Base-by-base conservation (phyloP, 495 filamentous ascomycete species). In the Hypoxylon subgilvum region DNA sequence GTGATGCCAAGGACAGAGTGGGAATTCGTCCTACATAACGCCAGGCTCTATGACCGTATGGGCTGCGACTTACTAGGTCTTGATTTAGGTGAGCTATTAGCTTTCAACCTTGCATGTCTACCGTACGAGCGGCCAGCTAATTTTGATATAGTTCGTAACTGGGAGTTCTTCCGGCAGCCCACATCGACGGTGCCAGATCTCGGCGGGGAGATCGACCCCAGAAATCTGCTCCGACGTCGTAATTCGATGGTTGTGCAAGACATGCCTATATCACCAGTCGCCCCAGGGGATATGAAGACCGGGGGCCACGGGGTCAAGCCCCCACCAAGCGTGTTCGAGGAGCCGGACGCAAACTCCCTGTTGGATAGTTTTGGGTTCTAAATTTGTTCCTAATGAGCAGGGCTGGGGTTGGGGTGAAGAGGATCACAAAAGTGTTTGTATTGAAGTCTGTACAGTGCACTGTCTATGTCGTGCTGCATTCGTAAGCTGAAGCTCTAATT, bases 51-150 rank as follows among this genome's bases (percentile, higher is more conserved):
- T 63, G 87, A 90, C 68, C 85, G 95, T 0, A 97, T 97, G 95
- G 94, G 94, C 9, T 96, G 94, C 64, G 93, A 96, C 68, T 65
- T 96, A n/a, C 82, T 97, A 1, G 94, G 95, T 8, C 75, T 98
- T 8, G 91, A 96, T 61, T 70, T 93, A 9, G 84, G 80, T 82
- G 72, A 43, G 74, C 25, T 17, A 13, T 31, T 7, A 31, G n/a
- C n/a, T 45, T 36, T 27, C 34, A 36, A 13, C 23, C 8, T 19
- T 17, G 2, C 19, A 28, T 27, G 16, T 52, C 9, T 30, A 38
- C 1, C 35, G 22, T 18, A 7, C 9, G 18, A 5, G 6, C 30
- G 14, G 8, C 31, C 23, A 28, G 16, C 40, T 17, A 6, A 31
- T 31, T 6, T 19, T 40, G 17, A 21, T 3, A 14, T 76, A 58